Evolutionary conservation across 805 yeast genomes (phyloP), one percentile per base, ranked within the genome.

Genomic region (Zygoascus tannicola): DNA sequence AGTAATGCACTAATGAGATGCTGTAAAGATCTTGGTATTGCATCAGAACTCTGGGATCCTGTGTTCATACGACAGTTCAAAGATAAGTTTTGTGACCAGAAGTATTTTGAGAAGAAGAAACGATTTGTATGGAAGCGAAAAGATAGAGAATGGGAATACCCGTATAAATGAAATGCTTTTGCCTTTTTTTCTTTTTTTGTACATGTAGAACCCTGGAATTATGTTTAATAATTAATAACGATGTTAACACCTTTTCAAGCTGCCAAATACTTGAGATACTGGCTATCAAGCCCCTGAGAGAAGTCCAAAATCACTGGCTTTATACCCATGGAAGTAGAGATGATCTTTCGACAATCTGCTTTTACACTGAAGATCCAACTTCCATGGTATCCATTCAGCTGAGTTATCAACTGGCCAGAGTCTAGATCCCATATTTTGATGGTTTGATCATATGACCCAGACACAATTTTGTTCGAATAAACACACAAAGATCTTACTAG

Each of bases 21-120:
- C 57, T 92, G 98, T 65, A 92, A 92, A 62, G 98, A 92, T 65
- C 71, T 92, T 56, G 97, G 97, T 3, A 82, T 92, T 51, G 98
- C 97, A 1, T 83, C 94, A 45, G 98, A 92, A 59, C 71, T 92
- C 41, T 92, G 98, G 98, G 98, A 92, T 60, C 98, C 98, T 2
- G 68, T 78, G 35, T 92, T 90, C 55, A 87, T 92, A 50, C 74
- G 84, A 53, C 55, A 59, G 38, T 83, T 80, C 64, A 84, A 83
- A 59, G 69, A 67, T 48, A 62, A 71, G 45, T 57, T 74, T 52
- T 86, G 97, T 62, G 88, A 81, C 45, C 87, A 85, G 52, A 76
- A 80, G 48, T 86, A 84, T 63, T 44, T 44, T 32, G 53, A 75
- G 69, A 85, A 84, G 78, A 83, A 82, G 76, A 57, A 58, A 41